A percentile compares a stretch with the other conserved stretches of the same genome.
Conservation (phyloP, 192 early-diverging fungal species). For the Paraglomus brasilianum region DNA sequence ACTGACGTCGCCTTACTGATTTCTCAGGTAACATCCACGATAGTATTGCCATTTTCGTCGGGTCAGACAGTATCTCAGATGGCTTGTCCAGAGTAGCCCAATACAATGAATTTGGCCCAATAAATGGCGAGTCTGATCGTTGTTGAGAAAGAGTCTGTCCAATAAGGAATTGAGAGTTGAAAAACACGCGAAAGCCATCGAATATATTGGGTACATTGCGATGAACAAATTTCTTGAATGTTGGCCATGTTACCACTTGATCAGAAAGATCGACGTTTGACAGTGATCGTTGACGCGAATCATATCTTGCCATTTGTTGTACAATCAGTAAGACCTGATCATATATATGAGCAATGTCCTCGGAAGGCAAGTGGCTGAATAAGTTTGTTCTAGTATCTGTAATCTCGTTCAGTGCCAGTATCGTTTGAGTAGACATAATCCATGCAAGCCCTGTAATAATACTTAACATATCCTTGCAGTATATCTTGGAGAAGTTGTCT, state of each 20-base stretch:
- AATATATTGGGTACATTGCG: slow-evolving; percentile 48
- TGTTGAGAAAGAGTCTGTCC: slow-evolving; percentile 34
- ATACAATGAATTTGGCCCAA: slow-evolving; percentile 8
- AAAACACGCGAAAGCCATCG: slow-evolving; percentile 41
- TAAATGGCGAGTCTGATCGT: background rate
- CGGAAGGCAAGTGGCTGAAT: background rate
- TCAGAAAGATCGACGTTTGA: background rate
- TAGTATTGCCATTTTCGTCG: slow-evolving; percentile 38
- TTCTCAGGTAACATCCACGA: slow-evolving; percentile 47
- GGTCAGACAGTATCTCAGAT: slow-evolving; percentile 40
- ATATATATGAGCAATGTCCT: slow-evolving; percentile 13
- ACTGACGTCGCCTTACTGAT: slow-evolving; percentile 29
- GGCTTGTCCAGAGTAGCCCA: slow-evolving; percentile 23
- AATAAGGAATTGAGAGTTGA: slow-evolving; percentile 46
- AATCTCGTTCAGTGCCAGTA: background rate
- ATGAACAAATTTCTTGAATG: slow-evolving; percentile 27
- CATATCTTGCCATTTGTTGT: background rate
- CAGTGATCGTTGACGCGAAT: background rate
- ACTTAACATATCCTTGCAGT: slow-evolving; percentile 5
- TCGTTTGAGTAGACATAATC: slow-evolving; percentile 17
- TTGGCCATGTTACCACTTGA: slow-evolving; percentile 12
- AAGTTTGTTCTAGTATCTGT: background rate
- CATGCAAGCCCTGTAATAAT: slow-evolving; percentile 18
- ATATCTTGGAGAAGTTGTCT: background rate
- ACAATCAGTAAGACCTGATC: background rate